Percentiles rank a stretch among this genome's conserved stretches.
phyloP scores from a whole-genome alignment of 768 basidiomycete species.

The Suillus paluster region DNA sequence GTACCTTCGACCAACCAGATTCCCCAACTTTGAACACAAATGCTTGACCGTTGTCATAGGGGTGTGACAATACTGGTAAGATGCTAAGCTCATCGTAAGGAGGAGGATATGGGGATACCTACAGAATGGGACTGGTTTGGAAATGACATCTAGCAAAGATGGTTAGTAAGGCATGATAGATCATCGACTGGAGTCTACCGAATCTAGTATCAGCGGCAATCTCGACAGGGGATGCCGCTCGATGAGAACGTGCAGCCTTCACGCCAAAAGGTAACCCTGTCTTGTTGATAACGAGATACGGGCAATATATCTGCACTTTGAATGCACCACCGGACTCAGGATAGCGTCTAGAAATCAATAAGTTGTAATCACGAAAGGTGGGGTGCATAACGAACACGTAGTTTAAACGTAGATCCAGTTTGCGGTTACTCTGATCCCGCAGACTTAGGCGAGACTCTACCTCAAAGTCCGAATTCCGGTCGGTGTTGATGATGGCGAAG shows the following conservation, averaged over 20 bases:
- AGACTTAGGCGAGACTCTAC: constrained; percentile 74
- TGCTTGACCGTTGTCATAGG: constrained; percentile 78
- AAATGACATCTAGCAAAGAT: constrained; percentile 45
- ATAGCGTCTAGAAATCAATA: constrained; percentile 55
- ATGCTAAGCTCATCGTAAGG: constrained; percentile 9
- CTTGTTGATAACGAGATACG: constrained; percentile 92
- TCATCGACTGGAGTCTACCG: constrained; percentile 46
- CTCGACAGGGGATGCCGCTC: constrained; percentile 69
- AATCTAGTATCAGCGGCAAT: constrained; percentile 80
- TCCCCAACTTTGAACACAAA: constrained; percentile 81
- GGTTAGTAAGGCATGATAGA: constrained; percentile 8
- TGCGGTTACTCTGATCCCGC: constrained; percentile 73
- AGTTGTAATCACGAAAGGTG: constrained; percentile 12
- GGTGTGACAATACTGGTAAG: constrained; percentile 80
- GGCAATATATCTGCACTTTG: constrained; percentile 92
- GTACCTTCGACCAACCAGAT: constrained; percentile 89
- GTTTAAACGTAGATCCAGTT: constrained; percentile 82
- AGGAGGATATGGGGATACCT: constrained; percentile 37
- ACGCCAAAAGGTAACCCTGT: constrained; percentile 83
- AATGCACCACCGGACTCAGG: constrained; percentile 94
- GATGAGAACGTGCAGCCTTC: constrained; percentile 62
- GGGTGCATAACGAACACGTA: constrained; percentile 71
- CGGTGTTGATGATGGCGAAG: constrained; percentile 96
- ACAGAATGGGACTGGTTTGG: constrained; percentile 79
- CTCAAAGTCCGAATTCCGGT: constrained; percentile 88